Conservation (phyloP, 208 protist species). For the Crithidia sp. region DNA sequence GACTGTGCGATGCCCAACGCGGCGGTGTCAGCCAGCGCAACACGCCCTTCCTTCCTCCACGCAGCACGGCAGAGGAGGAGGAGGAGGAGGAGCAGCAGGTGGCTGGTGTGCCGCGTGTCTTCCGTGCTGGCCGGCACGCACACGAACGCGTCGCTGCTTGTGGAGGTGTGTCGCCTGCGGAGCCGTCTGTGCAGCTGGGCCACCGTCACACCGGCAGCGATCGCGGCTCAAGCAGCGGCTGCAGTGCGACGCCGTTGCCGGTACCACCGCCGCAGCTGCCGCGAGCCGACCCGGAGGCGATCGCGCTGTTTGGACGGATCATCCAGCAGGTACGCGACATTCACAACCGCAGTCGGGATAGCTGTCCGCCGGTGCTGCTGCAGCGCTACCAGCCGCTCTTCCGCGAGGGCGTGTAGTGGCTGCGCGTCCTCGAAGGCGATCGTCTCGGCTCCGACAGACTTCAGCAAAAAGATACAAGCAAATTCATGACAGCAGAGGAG, state of each 20-base stretch:
- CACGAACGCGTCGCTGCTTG: no score
- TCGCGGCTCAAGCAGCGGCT: neutral
- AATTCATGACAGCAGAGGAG: neutral
- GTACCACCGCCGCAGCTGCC: neutral
- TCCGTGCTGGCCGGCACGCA: no score
- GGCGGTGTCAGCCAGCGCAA: neutral
- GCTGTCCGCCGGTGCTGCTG: conserved; percentile 32
- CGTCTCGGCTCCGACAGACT: neutral
- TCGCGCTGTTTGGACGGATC: conserved; percentile 13
- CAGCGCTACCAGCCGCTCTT: conserved; percentile 42
- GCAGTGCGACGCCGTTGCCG: neutral
- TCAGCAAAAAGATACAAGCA: neutral
- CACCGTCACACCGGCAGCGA: neutral
- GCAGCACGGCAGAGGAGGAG: neutral
- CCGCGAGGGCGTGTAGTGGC: neutral
- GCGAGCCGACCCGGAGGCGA: conserved; percentile 4
- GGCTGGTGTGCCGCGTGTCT: no score
- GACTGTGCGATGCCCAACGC: conserved; percentile 4
- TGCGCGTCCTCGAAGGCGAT: neutral
- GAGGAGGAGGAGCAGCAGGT: neutral
- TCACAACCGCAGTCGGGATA: conserved; percentile 27
- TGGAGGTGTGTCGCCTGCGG: no score
- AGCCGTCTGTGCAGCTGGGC: neutral
- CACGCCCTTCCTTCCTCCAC: neutral
- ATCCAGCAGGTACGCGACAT: conserved; percentile 17